Base-by-base conservation (phyloP, 164 flowering plant genomes). In the Tetracentron sinense region DNA sequence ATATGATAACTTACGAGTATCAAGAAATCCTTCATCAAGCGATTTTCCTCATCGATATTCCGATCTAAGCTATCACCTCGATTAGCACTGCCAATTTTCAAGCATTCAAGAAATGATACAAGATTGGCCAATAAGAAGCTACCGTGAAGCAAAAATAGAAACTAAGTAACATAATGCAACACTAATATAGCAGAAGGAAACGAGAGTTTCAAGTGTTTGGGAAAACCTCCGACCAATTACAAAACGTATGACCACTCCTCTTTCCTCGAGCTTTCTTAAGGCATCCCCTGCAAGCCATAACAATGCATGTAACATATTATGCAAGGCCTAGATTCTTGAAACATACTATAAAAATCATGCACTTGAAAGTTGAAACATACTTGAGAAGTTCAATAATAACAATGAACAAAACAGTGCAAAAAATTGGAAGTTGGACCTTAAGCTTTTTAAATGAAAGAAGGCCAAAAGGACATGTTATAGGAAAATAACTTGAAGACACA, bases 1-100 rank as follows among this genome's bases (percentile, higher is more conserved):
- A 6, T 70, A 26, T 26, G 16, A 54, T 16, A 35, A 76, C 98
- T 82, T 78, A 95, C 99, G 66, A 92, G 94, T 72, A 92, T 88
- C 67, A 92, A 74, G 68, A 95, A 90, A 69, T 95, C 99, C 66
- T 87, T 84, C 29, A 82, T 85, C 27, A 17, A 29, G 15, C 69
- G 85, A 68, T 78, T 88, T 77, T 95, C 99, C 61, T 79, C 90
- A 67, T 92, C 86, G 54, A 95, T 88, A 61, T 74, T 81, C 66
- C 97, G 97, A 72, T 95, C 99, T 76, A 95, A 87, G 87, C 96
- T 95, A 78, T 95, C 99, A 58, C 99, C 99, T 57, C 93, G 86
- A 69, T 95, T 95, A 54, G 98, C 75, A 83, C 99, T 95, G 92
- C 64, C 77, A 78, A 64, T 63, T 68, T 17, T 29, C 31, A 69